These are phyloP conservation scores for Phoma sp. DNA, from an alignment of 2,329 filamentous ascomycete genomes.

Conservation along the genomic window DNA sequence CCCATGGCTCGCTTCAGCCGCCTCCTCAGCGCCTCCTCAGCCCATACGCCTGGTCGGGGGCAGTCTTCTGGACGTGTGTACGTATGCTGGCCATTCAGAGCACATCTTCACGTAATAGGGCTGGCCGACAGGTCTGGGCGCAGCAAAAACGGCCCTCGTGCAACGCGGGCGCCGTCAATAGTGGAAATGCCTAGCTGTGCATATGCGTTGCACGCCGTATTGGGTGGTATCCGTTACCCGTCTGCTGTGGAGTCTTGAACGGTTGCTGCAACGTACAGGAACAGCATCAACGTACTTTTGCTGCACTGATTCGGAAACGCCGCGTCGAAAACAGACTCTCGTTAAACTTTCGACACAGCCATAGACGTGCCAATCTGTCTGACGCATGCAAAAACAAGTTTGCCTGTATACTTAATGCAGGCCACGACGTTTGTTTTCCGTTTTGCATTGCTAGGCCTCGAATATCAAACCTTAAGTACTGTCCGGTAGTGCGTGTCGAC, in stretches of 20 bases:
- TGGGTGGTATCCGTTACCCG: constrained; percentile 11
- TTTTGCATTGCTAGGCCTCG: not conserved
- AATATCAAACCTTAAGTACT: not conserved
- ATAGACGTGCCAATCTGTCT: not conserved
- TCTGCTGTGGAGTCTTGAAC: constrained; percentile 7
- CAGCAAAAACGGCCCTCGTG: constrained; percentile 4
- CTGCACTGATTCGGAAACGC: constrained; percentile 16
- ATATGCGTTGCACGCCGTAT: constrained; percentile 17
- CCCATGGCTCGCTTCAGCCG: constrained; percentile 18
- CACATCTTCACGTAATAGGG: constrained; percentile 8
- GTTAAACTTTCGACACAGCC: constrained; percentile 6
- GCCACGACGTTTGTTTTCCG: constrained; percentile 2
- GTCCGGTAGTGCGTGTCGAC: too few relatives aligned
- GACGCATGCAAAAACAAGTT: not conserved
- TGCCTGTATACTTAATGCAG: not conserved
- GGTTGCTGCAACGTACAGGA: constrained; percentile 4
- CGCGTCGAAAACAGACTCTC: constrained; percentile 3
- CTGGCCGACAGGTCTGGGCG: constrained; percentile 14
- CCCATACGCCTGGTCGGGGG: constrained; percentile 12
- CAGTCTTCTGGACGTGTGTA: not conserved
- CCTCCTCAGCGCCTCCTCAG: constrained; percentile 7
- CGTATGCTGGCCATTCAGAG: constrained; percentile 6
- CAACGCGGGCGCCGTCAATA: constrained; percentile 8
- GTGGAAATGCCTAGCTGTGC: constrained; percentile 6
- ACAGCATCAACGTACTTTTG: not conserved